Evolutionary conservation across 179 eudicot genomes (phyloP).

Genomic region (Dionaea muscipula): DNA sequence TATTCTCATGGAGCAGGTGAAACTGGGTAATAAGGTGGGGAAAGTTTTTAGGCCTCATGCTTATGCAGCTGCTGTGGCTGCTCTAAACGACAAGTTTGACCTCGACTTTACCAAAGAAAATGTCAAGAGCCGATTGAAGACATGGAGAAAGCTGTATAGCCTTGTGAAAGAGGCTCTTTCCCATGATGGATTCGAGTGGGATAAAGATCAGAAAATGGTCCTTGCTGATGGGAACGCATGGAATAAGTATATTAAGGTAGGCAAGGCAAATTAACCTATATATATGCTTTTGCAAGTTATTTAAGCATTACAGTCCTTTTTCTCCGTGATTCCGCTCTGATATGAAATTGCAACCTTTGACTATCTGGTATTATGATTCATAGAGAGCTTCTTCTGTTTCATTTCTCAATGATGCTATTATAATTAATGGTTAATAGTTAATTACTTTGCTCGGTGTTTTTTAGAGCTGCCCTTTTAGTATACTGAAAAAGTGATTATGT

Average conservation of each 20-base stretch:
- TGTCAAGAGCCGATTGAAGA: slow-evolving; percentile 12
- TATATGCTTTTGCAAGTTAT: not conserved
- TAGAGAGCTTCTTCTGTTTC: too few relatives aligned
- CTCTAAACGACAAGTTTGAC: slow-evolving; percentile 8
- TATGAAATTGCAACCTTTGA: too few relatives aligned
- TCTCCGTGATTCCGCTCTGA: too few relatives aligned
- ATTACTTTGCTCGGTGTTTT: too few relatives aligned
- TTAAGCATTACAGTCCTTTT: not conserved
- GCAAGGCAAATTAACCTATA: too few relatives aligned
- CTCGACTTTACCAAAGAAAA: slow-evolving; percentile 10
- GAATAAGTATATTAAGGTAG: slow-evolving; percentile 10
- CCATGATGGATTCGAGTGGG: slow-evolving; percentile 14
- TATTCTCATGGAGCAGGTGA: slow-evolving; percentile 11
- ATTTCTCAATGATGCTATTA: too few relatives aligned
- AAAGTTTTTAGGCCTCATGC: slow-evolving; percentile 11
- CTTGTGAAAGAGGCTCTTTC: slow-evolving; percentile 8
- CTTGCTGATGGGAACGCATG: slow-evolving; percentile 6
- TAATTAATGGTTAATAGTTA: too few relatives aligned
- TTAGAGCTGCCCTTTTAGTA: too few relatives aligned
- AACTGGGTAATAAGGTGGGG: slow-evolving; percentile 12
- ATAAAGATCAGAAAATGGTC: slow-evolving; percentile 11
- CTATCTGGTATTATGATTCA: too few relatives aligned
- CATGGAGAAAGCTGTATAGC: slow-evolving; percentile 10
- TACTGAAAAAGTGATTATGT: too few relatives aligned
- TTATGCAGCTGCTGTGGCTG: slow-evolving; percentile 2